phyloP scores from a whole-genome alignment of 306 rosid genomes.

The Macrotyloma uniflorum region DNA sequence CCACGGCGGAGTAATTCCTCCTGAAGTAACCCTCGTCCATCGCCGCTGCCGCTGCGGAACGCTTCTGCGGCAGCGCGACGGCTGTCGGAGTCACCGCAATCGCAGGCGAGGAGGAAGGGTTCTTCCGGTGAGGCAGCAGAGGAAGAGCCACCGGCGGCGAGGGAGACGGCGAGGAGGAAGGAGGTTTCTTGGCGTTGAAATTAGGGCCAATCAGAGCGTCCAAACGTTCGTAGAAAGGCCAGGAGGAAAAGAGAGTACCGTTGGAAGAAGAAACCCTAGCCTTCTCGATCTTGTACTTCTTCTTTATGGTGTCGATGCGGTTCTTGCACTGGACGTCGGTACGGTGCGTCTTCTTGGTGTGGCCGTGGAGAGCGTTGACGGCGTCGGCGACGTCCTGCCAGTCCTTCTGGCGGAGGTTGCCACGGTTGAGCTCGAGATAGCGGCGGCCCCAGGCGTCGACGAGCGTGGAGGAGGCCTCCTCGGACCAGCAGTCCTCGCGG shows the following conservation, averaged over 20 bases:
- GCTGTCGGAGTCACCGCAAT: constrained; percentile 39
- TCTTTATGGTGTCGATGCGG: constrained; percentile 91
- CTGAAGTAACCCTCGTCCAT: constrained; percentile 65
- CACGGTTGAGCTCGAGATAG: constrained; percentile 89
- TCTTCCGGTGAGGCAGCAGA: constrained; percentile 56
- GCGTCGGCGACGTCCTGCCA: constrained; percentile 98
- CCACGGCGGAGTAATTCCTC: constrained; percentile 87
- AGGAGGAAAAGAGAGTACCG: constrained; percentile 54
- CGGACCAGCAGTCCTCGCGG: constrained; percentile 97
- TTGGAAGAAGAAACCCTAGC: constrained; percentile 74
- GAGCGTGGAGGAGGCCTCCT: constrained; percentile 89
- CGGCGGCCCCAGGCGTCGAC: constrained; percentile 96
- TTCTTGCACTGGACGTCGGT: constrained; percentile 98
- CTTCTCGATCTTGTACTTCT: constrained; percentile 93
- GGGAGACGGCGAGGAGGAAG: constrained; percentile 54
- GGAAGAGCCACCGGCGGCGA: constrained; percentile 73
- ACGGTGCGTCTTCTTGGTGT: constrained; percentile 83
- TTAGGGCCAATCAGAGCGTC: constrained; percentile 70
- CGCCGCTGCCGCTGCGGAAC: constrained; percentile 45
- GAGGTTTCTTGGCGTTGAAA: constrained; percentile 50
- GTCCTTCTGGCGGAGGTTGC: constrained; percentile 96
- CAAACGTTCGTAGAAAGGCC: constrained; percentile 82
- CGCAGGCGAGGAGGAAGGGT: constrained; percentile 36
- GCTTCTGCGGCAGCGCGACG: constrained; percentile 71
- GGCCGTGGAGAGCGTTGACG: constrained; percentile 92